These are phyloP conservation scores for Asterophora parasitica DNA, from an alignment of 768 basidiomycete species.

Conservation along the genomic window DNA sequence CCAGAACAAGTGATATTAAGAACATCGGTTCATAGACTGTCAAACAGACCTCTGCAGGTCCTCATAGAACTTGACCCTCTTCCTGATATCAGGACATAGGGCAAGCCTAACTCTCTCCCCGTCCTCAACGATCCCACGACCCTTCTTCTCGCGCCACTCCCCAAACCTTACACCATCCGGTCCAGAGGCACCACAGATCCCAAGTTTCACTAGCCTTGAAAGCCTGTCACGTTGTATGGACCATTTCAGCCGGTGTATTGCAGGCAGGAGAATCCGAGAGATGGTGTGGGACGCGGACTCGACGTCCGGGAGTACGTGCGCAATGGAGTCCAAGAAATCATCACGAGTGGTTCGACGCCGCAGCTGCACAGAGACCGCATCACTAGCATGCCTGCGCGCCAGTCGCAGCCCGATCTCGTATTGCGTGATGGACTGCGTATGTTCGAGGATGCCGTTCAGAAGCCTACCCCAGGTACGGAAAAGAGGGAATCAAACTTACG, in stretches of 20 bases:
- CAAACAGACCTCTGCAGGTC: slow-evolving; percentile 16
- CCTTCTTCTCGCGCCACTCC: slow-evolving; percentile 55
- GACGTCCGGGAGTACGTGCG: slow-evolving; percentile 57
- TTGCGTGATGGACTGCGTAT: slow-evolving; percentile 56
- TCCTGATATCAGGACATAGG: slow-evolving; percentile 59
- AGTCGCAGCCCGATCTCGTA: slow-evolving; percentile 57
- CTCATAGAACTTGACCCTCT: slow-evolving; percentile 60
- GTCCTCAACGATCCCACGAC: slow-evolving; percentile 48
- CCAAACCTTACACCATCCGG: slow-evolving; percentile 33
- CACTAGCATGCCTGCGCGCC: slow-evolving; percentile 47
- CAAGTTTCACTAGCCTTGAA: slow-evolving; percentile 50
- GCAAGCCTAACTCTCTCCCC: slow-evolving; percentile 64
- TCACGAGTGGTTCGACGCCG: slow-evolving; percentile 38
- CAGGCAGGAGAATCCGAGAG: slow-evolving; percentile 58
- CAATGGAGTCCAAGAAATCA: slow-evolving; percentile 37
- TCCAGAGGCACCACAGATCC: slow-evolving; percentile 23
- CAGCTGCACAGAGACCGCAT: slow-evolving; percentile 51
- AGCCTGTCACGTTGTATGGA: slow-evolving; percentile 59
- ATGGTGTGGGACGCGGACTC: slow-evolving; percentile 53
- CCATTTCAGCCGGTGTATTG: slow-evolving; percentile 68
- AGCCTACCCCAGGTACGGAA: slow-evolving; percentile 1
- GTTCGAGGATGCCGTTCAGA: slow-evolving; percentile 6
- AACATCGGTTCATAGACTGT: not conserved
- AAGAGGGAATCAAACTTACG: slow-evolving; percentile 32
- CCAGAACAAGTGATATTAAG: not conserved